These are phyloP conservation scores for Diaporthe eres DNA, from an alignment of 2,329 filamentous ascomycete species.

Conservation along the genomic window DNA sequence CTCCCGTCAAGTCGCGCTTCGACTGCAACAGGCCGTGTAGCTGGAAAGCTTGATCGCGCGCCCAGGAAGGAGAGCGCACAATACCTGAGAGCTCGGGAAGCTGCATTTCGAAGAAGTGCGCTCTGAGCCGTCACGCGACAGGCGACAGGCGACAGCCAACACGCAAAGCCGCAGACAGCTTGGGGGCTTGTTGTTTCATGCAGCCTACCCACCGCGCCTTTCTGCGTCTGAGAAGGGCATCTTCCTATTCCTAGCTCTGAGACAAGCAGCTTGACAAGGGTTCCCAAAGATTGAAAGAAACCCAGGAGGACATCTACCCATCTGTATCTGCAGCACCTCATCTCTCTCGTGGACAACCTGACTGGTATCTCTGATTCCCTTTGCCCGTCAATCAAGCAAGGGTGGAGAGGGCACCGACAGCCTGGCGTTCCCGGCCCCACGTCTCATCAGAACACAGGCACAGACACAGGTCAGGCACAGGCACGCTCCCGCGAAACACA, in stretches of 20 bases:
- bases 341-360: not conserved
- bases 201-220: conserved; percentile 31
- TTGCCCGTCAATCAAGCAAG: conserved; percentile 23
- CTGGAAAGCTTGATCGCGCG: conserved; percentile 12
- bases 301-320: not conserved
- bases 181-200: conserved; percentile 37
- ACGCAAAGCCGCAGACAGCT: conserved; percentile 37
- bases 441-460: conserved; percentile 31
- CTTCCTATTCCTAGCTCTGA: conserved; percentile 27
- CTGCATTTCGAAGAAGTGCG: conserved; percentile 27
- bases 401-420: conserved; percentile 29
- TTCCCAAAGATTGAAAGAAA: conserved; percentile 9
- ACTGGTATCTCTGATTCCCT: conserved; percentile 3
- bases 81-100: not conserved
- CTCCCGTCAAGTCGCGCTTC: conserved; percentile 10
- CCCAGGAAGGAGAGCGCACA: not conserved
- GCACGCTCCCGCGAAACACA: conserved; percentile 32
- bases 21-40: conserved; percentile 4
- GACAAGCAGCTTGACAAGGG: conserved; percentile 27
- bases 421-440: conserved; percentile 32
- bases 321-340: not conserved
- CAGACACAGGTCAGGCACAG: conserved; percentile 11
- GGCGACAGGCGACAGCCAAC: not conserved
- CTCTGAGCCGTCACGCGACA: conserved; percentile 24
- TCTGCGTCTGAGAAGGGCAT: conserved; percentile 5